Conservation (phyloP, 768 basidiomycete species). For the Trametes elegans region DNA sequence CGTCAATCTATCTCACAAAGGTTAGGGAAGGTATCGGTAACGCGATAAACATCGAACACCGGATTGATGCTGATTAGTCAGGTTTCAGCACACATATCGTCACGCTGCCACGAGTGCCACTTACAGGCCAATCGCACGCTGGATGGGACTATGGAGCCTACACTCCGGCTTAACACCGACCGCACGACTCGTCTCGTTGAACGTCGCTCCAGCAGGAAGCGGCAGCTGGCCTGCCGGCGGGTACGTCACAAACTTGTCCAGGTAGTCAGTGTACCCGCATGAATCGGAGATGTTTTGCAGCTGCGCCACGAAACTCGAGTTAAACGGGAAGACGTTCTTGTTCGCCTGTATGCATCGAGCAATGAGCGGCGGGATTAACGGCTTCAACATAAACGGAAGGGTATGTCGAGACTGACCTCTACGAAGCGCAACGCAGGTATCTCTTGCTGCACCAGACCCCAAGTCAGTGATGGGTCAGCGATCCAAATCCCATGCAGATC, state of each 20-base stretch:
- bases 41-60: constrained; percentile 54
- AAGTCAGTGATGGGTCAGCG: constrained; percentile 55
- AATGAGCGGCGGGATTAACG: too few relatives aligned
- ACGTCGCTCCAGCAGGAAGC: constrained; percentile 33
- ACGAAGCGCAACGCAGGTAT: constrained; percentile 70
- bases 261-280: constrained; percentile 35
- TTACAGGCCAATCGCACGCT: constrained; percentile 47
- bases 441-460: constrained; percentile 63
- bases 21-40: constrained; percentile 47
- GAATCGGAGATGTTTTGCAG: constrained; percentile 35
- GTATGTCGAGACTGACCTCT: constrained; percentile 31
- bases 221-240: constrained; percentile 35
- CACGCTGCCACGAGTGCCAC: constrained; percentile 13
- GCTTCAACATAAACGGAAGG: neutral
- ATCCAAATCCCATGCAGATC: constrained; percentile 72
- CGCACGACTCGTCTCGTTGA: constrained; percentile 24
- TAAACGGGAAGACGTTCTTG: constrained; percentile 59
- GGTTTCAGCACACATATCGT: constrained; percentile 6
- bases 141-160: constrained; percentile 47
- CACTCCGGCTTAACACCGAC: constrained; percentile 36
- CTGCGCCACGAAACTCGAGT: constrained; percentile 47
- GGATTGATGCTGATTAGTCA: constrained; percentile 47
- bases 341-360: constrained; percentile 39
- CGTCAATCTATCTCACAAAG: constrained; percentile 1
- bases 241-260: constrained; percentile 35